A percentile compares a stretch with the other conserved stretches of the same genome.
Conservation (phyloP, 75 land plant genomes). For the Azolla pinnata region DNA sequence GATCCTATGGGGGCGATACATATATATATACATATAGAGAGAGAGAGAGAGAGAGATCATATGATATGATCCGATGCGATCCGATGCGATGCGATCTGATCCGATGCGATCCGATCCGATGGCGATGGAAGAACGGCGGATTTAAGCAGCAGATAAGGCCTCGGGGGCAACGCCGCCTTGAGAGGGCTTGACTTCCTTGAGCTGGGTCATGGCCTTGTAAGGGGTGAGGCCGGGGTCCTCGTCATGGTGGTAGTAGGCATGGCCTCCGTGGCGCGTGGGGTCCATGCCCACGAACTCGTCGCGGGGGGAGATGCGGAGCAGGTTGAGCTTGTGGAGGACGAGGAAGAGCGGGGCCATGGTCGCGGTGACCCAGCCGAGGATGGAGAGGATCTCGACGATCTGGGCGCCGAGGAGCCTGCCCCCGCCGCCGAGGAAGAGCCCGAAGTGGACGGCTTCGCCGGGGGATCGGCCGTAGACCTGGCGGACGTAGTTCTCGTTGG, state of each 20-base stretch:
- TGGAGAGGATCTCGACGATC: slow-evolving; percentile 10
- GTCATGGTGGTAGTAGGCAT: slow-evolving; percentile 18
- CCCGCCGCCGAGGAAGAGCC: slow-evolving; percentile 34
- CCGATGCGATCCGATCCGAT: too few species aligned
- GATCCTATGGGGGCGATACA: too few species aligned
- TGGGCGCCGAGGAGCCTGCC: background rate
- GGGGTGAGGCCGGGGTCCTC: too few species aligned
- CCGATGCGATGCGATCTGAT: too few species aligned
- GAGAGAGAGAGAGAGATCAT: too few species aligned
- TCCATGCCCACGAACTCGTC: slow-evolving; percentile 37
- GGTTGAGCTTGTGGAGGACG: slow-evolving; percentile 14
- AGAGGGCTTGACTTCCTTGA: too few species aligned
- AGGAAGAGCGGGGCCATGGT: slow-evolving; percentile 36
- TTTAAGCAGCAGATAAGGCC: too few species aligned
- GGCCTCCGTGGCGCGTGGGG: slow-evolving; percentile 27
- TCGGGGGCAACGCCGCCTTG: too few species aligned
- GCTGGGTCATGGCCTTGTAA: too few species aligned
- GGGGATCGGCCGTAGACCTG: slow-evolving; percentile 22
- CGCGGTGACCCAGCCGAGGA: slow-evolving; percentile 27
- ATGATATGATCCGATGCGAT: too few species aligned
- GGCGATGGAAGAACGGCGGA: too few species aligned
- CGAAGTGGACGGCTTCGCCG: background rate
- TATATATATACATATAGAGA: too few species aligned
- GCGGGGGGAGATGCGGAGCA: slow-evolving; percentile 21
- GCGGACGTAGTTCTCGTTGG: slow-evolving; percentile 45